Conservation (phyloP, 2,329 filamentous ascomycete species). For the Aureobasidium sp. region DNA sequence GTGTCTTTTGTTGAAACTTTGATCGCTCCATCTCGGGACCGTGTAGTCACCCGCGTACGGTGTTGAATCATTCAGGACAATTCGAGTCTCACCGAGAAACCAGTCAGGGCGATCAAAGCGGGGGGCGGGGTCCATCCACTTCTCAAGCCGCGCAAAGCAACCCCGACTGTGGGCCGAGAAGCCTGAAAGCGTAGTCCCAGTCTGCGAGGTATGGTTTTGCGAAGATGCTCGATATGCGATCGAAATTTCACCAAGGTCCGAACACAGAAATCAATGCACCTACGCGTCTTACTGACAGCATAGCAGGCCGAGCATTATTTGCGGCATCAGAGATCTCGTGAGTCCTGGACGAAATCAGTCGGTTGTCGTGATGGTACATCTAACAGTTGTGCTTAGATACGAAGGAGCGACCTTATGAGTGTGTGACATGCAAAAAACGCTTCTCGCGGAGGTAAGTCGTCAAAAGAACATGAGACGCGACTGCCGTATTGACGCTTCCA, state of each 20-base stretch:
- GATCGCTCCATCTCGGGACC: background rate
- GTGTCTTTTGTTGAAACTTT: background rate
- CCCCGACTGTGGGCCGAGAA: background rate
- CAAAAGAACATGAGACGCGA: background rate
- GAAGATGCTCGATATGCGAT: slow-evolving; percentile 32
- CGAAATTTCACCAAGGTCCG: slow-evolving; percentile 43
- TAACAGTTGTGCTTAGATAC: slow-evolving; percentile 34
- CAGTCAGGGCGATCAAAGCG: background rate
- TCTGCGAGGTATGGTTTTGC: slow-evolving; percentile 14
- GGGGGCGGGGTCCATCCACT: slow-evolving; percentile 6
- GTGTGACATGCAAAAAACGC: slow-evolving; percentile 44
- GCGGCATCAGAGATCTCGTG: slow-evolving; percentile 47
- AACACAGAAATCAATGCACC: background rate
- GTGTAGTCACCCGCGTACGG: background rate
- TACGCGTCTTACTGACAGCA: background rate
- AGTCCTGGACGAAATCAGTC: slow-evolving; percentile 19
- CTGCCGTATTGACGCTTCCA: slow-evolving; percentile 14
- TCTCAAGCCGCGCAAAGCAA: background rate
- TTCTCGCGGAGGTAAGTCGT: slow-evolving; percentile 43
- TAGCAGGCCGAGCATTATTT: slow-evolving; percentile 42
- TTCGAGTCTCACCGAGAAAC: background rate
- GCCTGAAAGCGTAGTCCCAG: background rate
- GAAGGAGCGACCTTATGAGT: slow-evolving; percentile 46
- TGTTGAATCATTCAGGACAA: background rate
- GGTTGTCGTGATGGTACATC: slow-evolving; percentile 14